phyloP scores from a whole-genome alignment of 73 alveolate species.

The Tetrahymena thermophila region DNA sequence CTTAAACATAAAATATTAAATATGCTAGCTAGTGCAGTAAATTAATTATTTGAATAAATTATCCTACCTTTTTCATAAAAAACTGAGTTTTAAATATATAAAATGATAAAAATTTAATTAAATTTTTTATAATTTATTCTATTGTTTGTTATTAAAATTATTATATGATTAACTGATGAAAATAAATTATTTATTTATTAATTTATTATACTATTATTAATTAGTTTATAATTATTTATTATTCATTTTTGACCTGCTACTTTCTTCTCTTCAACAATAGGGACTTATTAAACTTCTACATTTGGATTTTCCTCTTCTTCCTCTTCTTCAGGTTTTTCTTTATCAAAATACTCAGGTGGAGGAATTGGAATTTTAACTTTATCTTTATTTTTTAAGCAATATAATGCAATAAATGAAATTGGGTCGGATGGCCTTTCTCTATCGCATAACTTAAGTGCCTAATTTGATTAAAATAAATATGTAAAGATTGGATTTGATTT shows the following conservation, averaged over 20 bases:
- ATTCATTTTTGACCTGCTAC: not conserved
- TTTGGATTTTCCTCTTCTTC: not conserved
- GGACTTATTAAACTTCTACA: not conserved
- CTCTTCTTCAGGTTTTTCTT: not conserved
- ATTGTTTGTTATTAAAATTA: no score
- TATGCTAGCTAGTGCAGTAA: no score
- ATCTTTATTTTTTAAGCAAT: slow-evolving; percentile 74
- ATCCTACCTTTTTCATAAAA: no score
- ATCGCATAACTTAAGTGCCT: slow-evolving; percentile 60
- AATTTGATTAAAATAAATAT: not conserved
- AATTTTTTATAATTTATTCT: no score
- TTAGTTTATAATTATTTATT: not conserved
- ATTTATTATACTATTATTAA: no score
- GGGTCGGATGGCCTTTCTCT: slow-evolving; percentile 80
- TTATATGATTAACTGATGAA: no score
- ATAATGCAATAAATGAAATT: slow-evolving; percentile 68
- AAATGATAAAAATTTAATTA: no score
- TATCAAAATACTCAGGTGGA: slow-evolving; percentile 7
- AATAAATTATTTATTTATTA: no score
- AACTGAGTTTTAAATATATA: no score
- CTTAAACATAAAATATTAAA: no score
- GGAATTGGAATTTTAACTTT: slow-evolving; percentile 58
- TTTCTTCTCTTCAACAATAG: not conserved
- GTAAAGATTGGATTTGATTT: not conserved
- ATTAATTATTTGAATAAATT: no score